Evolutionary conservation across 1,284 basidiomycete species (phyloP).

Genomic region (Irpex sp.): DNA sequence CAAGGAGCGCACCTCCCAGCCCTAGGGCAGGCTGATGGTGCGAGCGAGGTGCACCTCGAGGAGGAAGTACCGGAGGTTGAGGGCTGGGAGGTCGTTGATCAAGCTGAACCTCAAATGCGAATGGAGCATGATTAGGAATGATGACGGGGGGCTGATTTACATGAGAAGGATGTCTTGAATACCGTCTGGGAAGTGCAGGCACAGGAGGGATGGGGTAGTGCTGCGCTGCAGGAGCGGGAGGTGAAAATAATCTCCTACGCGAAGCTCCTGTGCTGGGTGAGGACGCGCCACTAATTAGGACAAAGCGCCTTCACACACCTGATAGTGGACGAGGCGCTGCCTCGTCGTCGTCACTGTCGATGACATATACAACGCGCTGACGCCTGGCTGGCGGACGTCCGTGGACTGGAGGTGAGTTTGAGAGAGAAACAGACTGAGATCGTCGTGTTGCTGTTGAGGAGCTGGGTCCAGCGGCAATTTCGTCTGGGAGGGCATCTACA

Average conservation of each 20-base stretch:
- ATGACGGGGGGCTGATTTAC: conserved; percentile 29
- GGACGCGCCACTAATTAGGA: background rate
- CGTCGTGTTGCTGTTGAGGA: conserved; percentile 17
- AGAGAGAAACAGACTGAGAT: conserved; percentile 8
- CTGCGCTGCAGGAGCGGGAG: conserved; percentile 4
- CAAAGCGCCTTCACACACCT: conserved; percentile 20
- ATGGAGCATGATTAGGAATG: conserved; percentile 37
- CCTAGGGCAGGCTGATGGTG: conserved; percentile 58
- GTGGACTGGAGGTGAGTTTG: conserved; percentile 8
- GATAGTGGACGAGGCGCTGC: conserved; percentile 19
- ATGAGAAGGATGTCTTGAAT: conserved; percentile 18
- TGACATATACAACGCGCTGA: conserved; percentile 25
- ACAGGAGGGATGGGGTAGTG: conserved; percentile 23
- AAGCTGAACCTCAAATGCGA: conserved; percentile 39
- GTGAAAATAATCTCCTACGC: background rate
- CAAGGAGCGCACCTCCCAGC: conserved; percentile 64
- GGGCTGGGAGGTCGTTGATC: conserved; percentile 20
- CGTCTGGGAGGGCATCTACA: conserved; percentile 27
- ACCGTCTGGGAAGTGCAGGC: conserved; percentile 39
- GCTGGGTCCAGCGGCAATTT: conserved; percentile 23
- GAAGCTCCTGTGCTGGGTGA: conserved; percentile 9
- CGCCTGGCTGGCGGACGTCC: conserved; percentile 11
- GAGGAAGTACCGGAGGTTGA: conserved; percentile 17
- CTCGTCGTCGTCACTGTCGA: conserved; percentile 43
- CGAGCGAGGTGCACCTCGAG: conserved; percentile 39